A percentile compares a stretch with the other conserved stretches of the same genome.
Conservation (phyloP, 805 yeast genomes). For the Millerozyma acaciae region DNA sequence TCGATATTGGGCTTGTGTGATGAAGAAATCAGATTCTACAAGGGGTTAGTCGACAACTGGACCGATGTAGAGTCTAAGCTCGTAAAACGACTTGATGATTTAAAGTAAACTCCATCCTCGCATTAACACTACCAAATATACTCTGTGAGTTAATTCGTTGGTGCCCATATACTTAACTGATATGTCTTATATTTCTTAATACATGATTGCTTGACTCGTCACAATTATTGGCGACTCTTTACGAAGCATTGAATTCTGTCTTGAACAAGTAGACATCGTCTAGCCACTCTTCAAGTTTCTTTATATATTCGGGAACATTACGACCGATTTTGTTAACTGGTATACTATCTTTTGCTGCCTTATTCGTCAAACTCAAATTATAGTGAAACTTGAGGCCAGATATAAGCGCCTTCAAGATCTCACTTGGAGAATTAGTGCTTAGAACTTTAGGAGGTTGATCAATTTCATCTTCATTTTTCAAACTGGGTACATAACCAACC, state of each 20-base stretch:
- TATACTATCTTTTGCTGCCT: slow-evolving; percentile 30
- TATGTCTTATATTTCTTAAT: no score
- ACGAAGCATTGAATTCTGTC: no score
- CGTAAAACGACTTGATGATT: slow-evolving; percentile 21
- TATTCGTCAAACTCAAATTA: slow-evolving; percentile 28
- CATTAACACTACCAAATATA: no score
- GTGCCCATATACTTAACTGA: no score
- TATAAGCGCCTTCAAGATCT: slow-evolving; percentile 14
- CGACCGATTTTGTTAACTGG: slow-evolving; percentile 30
- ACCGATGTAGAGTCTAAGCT: slow-evolving; percentile 44
- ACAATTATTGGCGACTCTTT: no score
- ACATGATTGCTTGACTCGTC: no score
- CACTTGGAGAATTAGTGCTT: neutral
- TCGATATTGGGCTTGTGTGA: slow-evolving; percentile 73
- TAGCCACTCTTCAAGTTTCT: slow-evolving; percentile 13
- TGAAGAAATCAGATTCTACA: slow-evolving; percentile 70
- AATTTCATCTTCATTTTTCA: slow-evolving; percentile 2
- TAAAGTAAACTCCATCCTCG: no score
- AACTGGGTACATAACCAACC: slow-evolving; percentile 3
- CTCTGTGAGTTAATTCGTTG: no score
- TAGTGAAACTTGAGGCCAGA: slow-evolving; percentile 27
- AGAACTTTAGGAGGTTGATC: neutral
- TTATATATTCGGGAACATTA: slow-evolving; percentile 19
- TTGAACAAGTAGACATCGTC: no score
- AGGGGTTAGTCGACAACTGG: slow-evolving; percentile 69